Evolutionary conservation across 176 grass and related monocot species (phyloP).

Genomic region (Triticum monococcum): DNA sequence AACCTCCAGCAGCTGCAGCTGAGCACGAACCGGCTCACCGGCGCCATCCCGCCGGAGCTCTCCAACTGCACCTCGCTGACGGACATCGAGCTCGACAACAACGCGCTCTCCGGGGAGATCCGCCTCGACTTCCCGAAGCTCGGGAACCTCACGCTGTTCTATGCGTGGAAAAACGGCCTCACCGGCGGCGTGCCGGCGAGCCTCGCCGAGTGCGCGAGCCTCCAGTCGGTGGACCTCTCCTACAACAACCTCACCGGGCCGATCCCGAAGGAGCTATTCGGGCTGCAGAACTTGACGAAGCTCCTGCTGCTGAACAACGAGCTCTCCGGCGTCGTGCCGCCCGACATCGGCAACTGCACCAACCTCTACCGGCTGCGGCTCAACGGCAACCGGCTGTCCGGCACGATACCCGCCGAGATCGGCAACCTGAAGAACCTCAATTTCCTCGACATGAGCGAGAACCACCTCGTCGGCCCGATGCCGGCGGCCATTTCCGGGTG

Average conservation of each 20-base stretch:
- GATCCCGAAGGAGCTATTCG: slow-evolving; percentile 68
- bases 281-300: slow-evolving; percentile 85
- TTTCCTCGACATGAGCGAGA: slow-evolving; percentile 90
- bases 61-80: slow-evolving; percentile 78
- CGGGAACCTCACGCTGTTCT: slow-evolving; percentile 86
- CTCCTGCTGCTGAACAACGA: slow-evolving; percentile 81
- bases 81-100: slow-evolving; percentile 93
- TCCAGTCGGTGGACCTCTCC: slow-evolving; percentile 87
- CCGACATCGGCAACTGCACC: slow-evolving; percentile 83
- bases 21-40: slow-evolving; percentile 85
- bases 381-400: slow-evolving; percentile 68
- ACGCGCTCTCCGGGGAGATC: slow-evolving; percentile 77
- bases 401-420: slow-evolving; percentile 68
- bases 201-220: slow-evolving; percentile 57
- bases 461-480: slow-evolving; percentile 61
- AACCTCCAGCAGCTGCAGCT: slow-evolving; percentile 88
- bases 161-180: slow-evolving; percentile 92
- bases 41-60: slow-evolving; percentile 67
- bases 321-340: slow-evolving; percentile 68
- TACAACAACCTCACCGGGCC: slow-evolving; percentile 81
- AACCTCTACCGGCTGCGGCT: slow-evolving; percentile 79
- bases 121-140: slow-evolving; percentile 62
- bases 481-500: slow-evolving; percentile 67
- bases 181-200: slow-evolving; percentile 65
- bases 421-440: slow-evolving; percentile 70